Base-by-base conservation (phyloP, 1,284 basidiomycete species). In the Microbotryomycetes sp. region DNA sequence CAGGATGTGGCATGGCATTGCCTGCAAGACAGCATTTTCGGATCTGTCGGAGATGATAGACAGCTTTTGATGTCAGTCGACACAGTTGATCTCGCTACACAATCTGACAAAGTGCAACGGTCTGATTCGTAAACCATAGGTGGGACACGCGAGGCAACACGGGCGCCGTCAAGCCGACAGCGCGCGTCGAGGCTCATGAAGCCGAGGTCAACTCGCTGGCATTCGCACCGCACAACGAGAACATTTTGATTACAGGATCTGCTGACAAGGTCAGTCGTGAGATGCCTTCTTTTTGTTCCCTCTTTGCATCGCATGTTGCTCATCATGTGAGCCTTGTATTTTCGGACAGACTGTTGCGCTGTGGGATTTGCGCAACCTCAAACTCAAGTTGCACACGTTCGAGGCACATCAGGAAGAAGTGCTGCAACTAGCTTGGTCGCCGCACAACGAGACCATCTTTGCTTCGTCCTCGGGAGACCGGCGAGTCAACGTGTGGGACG, bases 1-100 rank as follows among this genome's bases (percentile, higher is more conserved):
- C 65, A 96, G 89, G 96, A 98, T 73, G 93, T 98, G 2, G 92
- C 96, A 67, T 98, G 94, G 94, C 89, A 96, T 77, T 79, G 86
- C 13, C 83, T 82, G 23, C 81, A 88, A 73, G 90, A 92, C 60
- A 85, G 86, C 69, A 79, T 93, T 52, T 93, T 98, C 72, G 93
- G 87, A 3, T 96, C 91, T 66, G 94, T 97, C n/a, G 91, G 93
- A 30, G 94, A 99, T 71, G 94, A 99, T 75, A 88, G 88, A 72
- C 85, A 89, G 80, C 81, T 99, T 65, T 85, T 97, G 79, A 81
- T 97, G 91, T 96, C 72, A 68, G 84, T 72, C 72, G 68, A 26
- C 27, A 28, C 21, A 46, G 31, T 7, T 57, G 27, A 27, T 24
- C 62, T 46, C 48, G 41, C 41, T 7, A 58, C 67, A 45, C 28